These are phyloP conservation scores for Ganoderma resinaceum DNA, from an alignment of 1,284 basidiomycete species.

Conservation along the genomic window DNA sequence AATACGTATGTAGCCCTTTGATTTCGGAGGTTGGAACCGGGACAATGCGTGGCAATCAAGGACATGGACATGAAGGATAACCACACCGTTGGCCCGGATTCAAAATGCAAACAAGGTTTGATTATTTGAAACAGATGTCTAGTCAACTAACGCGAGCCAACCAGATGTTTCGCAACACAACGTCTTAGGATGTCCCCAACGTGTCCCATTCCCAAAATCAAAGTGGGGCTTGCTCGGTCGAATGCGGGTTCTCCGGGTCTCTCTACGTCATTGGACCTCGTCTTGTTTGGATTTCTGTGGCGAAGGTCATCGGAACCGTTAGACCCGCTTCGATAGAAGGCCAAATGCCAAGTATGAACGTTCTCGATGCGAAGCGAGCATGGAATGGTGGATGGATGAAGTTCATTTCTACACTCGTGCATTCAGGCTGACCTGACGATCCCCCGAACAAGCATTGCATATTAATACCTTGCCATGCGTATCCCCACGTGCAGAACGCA, in stretches of 20 bases:
- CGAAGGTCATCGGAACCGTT: neutral
- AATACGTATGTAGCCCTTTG: neutral
- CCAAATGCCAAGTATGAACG: neutral
- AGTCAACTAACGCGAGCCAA: neutral
- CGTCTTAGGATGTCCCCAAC: too few relatives aligned
- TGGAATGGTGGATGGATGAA: neutral
- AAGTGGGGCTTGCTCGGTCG: neutral
- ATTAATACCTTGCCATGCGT: neutral
- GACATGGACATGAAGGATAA: neutral
- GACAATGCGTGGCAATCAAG: neutral
- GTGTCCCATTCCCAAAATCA: neutral
- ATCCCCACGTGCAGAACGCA: neutral
- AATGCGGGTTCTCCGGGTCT: neutral
- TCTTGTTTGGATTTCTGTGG: neutral
- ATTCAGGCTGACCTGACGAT: neutral
- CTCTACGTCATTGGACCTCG: neutral
- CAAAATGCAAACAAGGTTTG: neutral
- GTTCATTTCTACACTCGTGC: neutral
- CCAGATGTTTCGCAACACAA: too few relatives aligned
- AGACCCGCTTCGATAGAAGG: neutral
- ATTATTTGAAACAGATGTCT: neutral
- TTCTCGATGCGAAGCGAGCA: neutral
- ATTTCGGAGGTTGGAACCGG: neutral
- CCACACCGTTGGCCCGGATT: too few relatives aligned
- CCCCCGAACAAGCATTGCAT: neutral